A percentile compares a stretch with the other conserved stretches of the same genome.
Conservation (phyloP, 257 asterid genomes). For the Agastache rugosa region DNA sequence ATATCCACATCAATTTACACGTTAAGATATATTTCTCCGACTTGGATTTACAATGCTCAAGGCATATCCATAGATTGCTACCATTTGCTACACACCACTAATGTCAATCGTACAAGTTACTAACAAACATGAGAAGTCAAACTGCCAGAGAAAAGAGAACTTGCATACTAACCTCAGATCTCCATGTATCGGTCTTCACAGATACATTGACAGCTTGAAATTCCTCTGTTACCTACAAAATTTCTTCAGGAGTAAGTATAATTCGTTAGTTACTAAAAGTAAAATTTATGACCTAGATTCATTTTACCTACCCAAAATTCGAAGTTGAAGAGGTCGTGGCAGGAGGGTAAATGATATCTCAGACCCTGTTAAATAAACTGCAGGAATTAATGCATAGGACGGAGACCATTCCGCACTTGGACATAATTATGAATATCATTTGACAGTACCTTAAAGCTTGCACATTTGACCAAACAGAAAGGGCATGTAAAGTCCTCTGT, state of each 20-base stretch:
- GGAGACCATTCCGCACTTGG: constrained; percentile 21
- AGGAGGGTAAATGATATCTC: constrained; percentile 79
- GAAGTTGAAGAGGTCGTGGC: constrained; percentile 90
- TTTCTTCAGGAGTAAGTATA: constrained; percentile 26
- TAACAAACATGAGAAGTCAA: constrained; percentile 31
- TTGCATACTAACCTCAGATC: constrained; percentile 77
- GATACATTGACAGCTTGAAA: constrained; percentile 96
- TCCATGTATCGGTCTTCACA: constrained; percentile 81
- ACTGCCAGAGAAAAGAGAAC: constrained; percentile 23
- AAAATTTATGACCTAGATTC: constrained; percentile 23
- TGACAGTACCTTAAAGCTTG: constrained; percentile 80
- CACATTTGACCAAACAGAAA: constrained; percentile 97
- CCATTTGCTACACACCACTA: constrained; percentile 8
- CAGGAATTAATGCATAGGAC: constrained; percentile 41
- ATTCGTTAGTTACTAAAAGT: constrained; percentile 16
- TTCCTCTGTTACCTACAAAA: constrained; percentile 82
- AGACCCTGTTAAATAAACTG: constrained; percentile 65
- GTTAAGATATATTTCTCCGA: constrained; percentile 17
- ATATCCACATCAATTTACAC: constrained; percentile 23
- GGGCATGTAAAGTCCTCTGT: constrained; percentile 99
- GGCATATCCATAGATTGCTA: constrained; percentile 6
- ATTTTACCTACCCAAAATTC: constrained; percentile 96
- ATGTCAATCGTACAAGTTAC: constrained; percentile 8
- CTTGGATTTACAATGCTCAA: constrained; percentile 14
- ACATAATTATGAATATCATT: constrained; percentile 29